Base-by-base conservation (phyloP, 1,139 yeast species). In the Kodamaea alishanica region DNA sequence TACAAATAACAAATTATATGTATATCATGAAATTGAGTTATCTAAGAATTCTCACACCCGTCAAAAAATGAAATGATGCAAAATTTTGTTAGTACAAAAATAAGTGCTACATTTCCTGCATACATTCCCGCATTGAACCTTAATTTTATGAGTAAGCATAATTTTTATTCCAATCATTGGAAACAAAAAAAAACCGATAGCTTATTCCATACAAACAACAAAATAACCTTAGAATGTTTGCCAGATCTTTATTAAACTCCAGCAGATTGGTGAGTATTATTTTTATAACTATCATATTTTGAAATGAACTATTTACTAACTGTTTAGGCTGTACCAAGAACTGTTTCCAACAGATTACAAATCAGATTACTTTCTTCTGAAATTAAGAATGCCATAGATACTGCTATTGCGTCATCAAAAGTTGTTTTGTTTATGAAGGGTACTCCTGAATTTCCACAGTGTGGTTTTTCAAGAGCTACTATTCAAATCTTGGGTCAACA, bases 361-460 rank as follows among this genome's bases (percentile, higher is more conserved):
- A 28, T 37, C 24, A 77, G 96, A 60, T 75, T 74, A 45, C 60
- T 92, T 46, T 84, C 95, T 25, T 77, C 82, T 5, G 96, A 88
- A 51, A 85, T 92, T 48, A 79, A 75, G 51, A 69, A 75, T 27
- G 97, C 97, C 34, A 88, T 92, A 44, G 89, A 84, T 52, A 74
- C 77, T 41, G 97, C 97, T 1, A 84, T 92, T 24, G 70, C 66
- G 5, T 81, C 95, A 10, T 94, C 97, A 1, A 96, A 96, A 11
- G 97, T 92, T 9, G 98, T 94, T 8, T 73, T 94, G 26, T 90
- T 90, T 68, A 87, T 87, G 96, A 87, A 87, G 59, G 96, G 96
- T 8, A 94, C 98, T 1, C 99, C 99, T 1, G 97, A 90, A 56
- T 88, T 86, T 43, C 99, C 99, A 25, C 95, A 89, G 55, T 94